Evolutionary conservation across 441 rosid species (phyloP), one percentile per base, ranked within the genome.

Genomic region (Gossypium gossypioides): DNA sequence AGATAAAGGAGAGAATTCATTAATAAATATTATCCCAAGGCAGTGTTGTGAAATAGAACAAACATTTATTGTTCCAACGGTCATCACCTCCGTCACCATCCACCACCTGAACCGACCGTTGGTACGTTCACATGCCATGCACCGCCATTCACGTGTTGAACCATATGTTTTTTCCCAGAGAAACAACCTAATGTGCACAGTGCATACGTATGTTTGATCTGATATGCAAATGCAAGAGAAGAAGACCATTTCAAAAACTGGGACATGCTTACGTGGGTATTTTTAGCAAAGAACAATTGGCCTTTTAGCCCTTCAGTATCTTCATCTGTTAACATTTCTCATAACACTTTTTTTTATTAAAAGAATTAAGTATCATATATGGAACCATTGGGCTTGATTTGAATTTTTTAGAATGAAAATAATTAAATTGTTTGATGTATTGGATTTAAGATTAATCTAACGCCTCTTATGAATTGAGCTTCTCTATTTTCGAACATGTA

Each of bases 31-130:
- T 50, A 50, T 52, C 42, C 5, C 40, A 37, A 55, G 57, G 44
- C 6, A 52, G 24, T 42, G 21, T 15, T 2, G 3, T 48, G 56
- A 51, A 51, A 51, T 21, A 50, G 4, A 73, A 16, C n/a, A 46
- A 1, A 40, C 80, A 75, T 65, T 80, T 18, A 84, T 67, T 77
- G 80, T 37, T 29, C 40, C 70, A 81, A 82, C 86, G 81, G 82
- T 70, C 73, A 71, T 63, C 18, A 25, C 56, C 75, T 75, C 68
- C 52, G 48, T 76, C 71, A 21, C 72, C 72, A 55, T 18, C 78
- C 76, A 74, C 50, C 78, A 25, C 76, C 76, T 66, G 81, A 77
- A 73, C 73, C 50, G 69, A 77, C 77, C 75, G 76, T 77, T 77
- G 34, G 37, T 48, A 24, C 2, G 12, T 29, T 80, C 86, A 77